Percentiles rank a stretch among this genome's conserved stretches.
These are phyloP conservation scores for Simplicillium aogashimaense DNA, from an alignment of 2,329 filamentous ascomycete genomes.

Conservation along the genomic window DNA sequence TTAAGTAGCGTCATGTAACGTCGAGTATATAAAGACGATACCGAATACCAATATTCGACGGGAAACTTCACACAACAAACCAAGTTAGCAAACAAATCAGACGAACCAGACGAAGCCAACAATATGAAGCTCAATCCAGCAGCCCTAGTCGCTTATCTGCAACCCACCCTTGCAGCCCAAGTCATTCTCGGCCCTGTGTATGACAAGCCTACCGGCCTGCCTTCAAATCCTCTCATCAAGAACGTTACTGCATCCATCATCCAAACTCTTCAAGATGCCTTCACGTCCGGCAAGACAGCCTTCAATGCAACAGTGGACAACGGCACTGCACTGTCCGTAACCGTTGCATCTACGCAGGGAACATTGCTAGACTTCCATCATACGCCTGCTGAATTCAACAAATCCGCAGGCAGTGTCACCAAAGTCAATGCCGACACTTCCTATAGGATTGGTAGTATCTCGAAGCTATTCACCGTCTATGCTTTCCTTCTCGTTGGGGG, in stretches of 20 bases:
- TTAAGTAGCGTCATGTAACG: too few relatives aligned
- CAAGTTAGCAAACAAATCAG: too few relatives aligned
- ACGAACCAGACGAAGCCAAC: too few relatives aligned
- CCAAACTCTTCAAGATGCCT: conserved; percentile 1
- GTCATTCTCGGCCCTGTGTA: not conserved
- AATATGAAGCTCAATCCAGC: too few relatives aligned
- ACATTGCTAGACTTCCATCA: conserved; percentile 7
- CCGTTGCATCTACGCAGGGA: conserved; percentile 4
- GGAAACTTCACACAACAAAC: too few relatives aligned
- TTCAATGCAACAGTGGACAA: conserved; percentile 6
- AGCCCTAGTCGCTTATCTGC: too few relatives aligned
- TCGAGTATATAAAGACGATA: too few relatives aligned
- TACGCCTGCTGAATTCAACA: conserved; percentile 5
- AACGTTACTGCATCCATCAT: conserved; percentile 1
- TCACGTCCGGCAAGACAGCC: conserved; percentile 1
- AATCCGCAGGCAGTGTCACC: conserved; percentile 7
- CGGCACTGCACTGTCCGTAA: conserved; percentile 7
- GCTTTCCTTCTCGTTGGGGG: conserved; percentile 1
- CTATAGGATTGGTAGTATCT: conserved; percentile 3
- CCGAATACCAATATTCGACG: too few relatives aligned
- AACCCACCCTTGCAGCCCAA: not conserved
- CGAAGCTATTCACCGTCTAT: conserved; percentile 4
- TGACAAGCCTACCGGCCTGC: not conserved
- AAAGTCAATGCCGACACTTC: conserved; percentile 3
- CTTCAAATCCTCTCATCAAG: not conserved